Percentiles rank a stretch among this genome's conserved stretches.
Evolutionary conservation across 129 eudicot species (phyloP).

Genomic region (Centella asiatica): DNA sequence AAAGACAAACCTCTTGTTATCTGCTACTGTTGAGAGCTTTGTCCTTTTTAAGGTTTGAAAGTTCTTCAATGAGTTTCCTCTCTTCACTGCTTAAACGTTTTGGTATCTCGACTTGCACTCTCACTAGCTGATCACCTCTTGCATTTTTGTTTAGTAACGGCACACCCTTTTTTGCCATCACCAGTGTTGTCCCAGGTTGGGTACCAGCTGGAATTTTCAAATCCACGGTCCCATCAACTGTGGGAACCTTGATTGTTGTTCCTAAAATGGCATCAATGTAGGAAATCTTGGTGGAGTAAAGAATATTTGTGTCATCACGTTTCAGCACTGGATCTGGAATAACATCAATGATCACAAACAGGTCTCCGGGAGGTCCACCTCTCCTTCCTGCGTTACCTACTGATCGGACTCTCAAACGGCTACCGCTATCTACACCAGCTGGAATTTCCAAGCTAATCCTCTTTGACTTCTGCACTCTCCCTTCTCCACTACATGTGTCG

Average conservation of each 20-base stretch:
- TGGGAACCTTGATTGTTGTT: constrained; percentile 69
- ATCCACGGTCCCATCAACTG: constrained; percentile 80
- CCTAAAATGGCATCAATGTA: constrained; percentile 87
- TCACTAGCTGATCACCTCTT: constrained; percentile 93
- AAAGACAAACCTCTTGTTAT: constrained; percentile 12
- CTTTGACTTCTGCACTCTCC: constrained; percentile 69
- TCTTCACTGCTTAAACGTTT: constrained; percentile 67
- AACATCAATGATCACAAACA: constrained; percentile 66
- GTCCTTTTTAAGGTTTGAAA: constrained; percentile 49
- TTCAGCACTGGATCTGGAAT: constrained; percentile 64
- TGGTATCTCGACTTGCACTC: constrained; percentile 86
- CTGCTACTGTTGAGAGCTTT: constrained; percentile 47
- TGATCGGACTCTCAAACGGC: constrained; percentile 64
- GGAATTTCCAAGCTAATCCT: constrained; percentile 78
- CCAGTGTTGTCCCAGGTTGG: constrained; percentile 81
- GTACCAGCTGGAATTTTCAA: constrained; percentile 82
- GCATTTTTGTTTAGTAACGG: constrained; percentile 51
- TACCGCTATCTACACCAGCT: constrained; percentile 86
- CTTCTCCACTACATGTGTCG: constrained; percentile 68
- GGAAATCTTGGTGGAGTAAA: constrained; percentile 66
- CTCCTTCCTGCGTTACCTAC: constrained; percentile 84
- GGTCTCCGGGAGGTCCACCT: constrained; percentile 93
- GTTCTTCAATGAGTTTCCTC: constrained; percentile 71
- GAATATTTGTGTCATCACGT: constrained; percentile 81
- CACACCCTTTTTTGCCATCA: constrained; percentile 86